Base-by-base conservation (phyloP, 352 stramenopile species). In the Phytophthora boehmeriae region DNA sequence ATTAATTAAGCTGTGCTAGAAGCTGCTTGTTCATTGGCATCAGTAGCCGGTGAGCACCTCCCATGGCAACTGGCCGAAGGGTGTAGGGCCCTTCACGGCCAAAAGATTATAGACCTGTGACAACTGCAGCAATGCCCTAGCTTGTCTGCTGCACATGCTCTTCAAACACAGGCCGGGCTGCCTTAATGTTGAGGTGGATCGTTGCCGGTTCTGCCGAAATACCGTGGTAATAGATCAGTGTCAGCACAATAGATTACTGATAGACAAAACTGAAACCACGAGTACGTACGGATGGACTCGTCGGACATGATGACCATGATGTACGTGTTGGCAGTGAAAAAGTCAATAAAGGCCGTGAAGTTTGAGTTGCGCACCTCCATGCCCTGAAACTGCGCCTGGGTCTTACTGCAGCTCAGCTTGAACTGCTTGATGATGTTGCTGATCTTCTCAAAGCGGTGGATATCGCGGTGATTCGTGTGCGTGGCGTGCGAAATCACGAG, bases 381-480 rank as follows among this genome's bases (percentile, higher is more conserved):
- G 39, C 96, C 97, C 72, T 99, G 93, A 68, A 99, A 99, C 73
- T 99, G 91, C 23, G 95, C 96, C 74, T 98, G 94, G 1, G 96
- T 98, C 81, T 99, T 99, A 68, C 90, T 97, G 78, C 97, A 99
- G 73, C 85, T 98, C 17, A 99, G 86, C 80, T 99, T 99, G 81
- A 99, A 99, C 78, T 99, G 98, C 81, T 99, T 99, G 76, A 99
- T 98, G 78, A 99, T 99, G 73, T 99, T 99, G 68, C 90, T 98
- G 66, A 99, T 99, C 70, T 99, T 99, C 83, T 99, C 98, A 73
- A 99, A 99, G 17, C 98, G 95, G 73, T 99, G 96, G 38, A 97
- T 96, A 71, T 99, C 97, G 68, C 96, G 95, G 63, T 99, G 93
- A 23, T 80, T 88, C 22, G 84, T 85, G 53, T 94, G 83, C 20